phyloP scores from a whole-genome alignment of 768 basidiomycete species.

The Baorangia bicolor region DNA sequence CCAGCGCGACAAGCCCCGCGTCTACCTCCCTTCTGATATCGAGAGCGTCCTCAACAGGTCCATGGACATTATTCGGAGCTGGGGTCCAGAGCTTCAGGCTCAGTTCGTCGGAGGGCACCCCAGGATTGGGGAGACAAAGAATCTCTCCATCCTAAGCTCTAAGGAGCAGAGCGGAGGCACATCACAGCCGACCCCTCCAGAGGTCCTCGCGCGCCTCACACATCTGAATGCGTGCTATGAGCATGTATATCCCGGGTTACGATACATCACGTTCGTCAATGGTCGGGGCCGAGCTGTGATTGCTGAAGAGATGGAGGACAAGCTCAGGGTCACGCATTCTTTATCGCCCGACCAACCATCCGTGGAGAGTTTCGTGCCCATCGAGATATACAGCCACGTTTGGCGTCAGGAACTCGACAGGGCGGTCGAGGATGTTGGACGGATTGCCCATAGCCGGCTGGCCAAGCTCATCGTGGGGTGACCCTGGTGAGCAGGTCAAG shows the following conservation, averaged over 20 bases:
- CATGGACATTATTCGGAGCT: slow-evolving; percentile 47
- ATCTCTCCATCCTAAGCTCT: slow-evolving; percentile 71
- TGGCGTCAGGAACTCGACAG: slow-evolving; percentile 73
- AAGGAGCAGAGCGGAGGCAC: slow-evolving; percentile 67
- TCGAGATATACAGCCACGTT: slow-evolving; percentile 40
- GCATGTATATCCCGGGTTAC: slow-evolving; percentile 63
- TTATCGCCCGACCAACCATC: slow-evolving; percentile 39
- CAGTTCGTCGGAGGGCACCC: slow-evolving; percentile 83
- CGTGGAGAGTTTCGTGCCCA: slow-evolving; percentile 35
- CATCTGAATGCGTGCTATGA: slow-evolving; percentile 83
- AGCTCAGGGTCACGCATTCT: slow-evolving; percentile 53
- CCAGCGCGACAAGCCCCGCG: slow-evolving; percentile 22
- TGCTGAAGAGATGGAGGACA: slow-evolving; percentile 76
- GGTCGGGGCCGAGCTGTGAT: slow-evolving; percentile 71
- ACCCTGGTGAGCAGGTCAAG: background rate
- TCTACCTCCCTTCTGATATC: slow-evolving; percentile 41
- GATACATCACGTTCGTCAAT: slow-evolving; percentile 93
- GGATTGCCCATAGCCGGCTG: slow-evolving; percentile 74
- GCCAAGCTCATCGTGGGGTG: slow-evolving; percentile 23
- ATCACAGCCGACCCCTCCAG: slow-evolving; percentile 59
- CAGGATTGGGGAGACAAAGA: slow-evolving; percentile 80
- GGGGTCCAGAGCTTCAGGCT: slow-evolving; percentile 51
- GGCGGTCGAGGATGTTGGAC: slow-evolving; percentile 70
- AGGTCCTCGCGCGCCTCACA: slow-evolving; percentile 67
- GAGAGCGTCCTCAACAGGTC: slow-evolving; percentile 54